Percentiles rank a stretch among this genome's conserved stretches.
phyloP scores from a whole-genome alignment of 2,329 filamentous ascomycete genomes.

The Aspergillus thermomutatus region DNA sequence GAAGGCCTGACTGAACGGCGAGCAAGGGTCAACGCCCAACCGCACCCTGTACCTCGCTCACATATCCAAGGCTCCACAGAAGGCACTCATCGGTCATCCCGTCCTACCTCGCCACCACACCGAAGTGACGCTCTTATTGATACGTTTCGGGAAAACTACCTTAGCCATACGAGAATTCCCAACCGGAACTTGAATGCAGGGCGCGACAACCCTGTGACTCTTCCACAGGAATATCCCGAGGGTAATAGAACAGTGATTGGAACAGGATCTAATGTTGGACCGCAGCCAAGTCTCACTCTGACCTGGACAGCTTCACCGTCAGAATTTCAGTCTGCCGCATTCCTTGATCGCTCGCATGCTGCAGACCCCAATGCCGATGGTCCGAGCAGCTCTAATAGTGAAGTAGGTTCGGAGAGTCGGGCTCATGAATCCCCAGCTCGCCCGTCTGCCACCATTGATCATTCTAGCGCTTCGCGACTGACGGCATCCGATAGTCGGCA shows the following conservation, averaged over 20 bases:
- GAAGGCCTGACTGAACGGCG: conserved; percentile 29
- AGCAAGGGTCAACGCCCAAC: conserved; percentile 25
- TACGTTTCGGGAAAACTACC: conserved; percentile 28
- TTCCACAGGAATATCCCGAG: conserved; percentile 33
- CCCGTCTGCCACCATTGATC: conserved; percentile 20
- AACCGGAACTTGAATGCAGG: conserved; percentile 32
- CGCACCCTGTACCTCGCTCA: conserved; percentile 24
- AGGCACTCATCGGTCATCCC: conserved; percentile 26
- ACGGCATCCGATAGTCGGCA: conserved; percentile 25
- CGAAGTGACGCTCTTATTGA: conserved; percentile 28
- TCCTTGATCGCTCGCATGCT: conserved; percentile 20
- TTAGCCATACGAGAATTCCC: conserved; percentile 21
- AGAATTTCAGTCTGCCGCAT: conserved; percentile 31
- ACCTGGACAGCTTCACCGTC: conserved; percentile 41
- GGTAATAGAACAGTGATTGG: conserved; percentile 24
- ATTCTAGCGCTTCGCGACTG: conserved; percentile 26
- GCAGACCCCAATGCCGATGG: conserved; percentile 20
- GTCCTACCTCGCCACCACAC: conserved; percentile 32
- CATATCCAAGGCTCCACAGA: conserved; percentile 29
- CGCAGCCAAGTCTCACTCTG: conserved; percentile 33
- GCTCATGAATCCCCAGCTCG: conserved; percentile 14
- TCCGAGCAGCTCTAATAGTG: conserved; percentile 21
- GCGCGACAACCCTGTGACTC: conserved; percentile 39
- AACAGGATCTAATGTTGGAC: conserved; percentile 21
- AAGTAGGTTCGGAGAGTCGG: conserved; percentile 13